Conservation (phyloP, 306 rosid species). For the Pyrus pyrifolia region DNA sequence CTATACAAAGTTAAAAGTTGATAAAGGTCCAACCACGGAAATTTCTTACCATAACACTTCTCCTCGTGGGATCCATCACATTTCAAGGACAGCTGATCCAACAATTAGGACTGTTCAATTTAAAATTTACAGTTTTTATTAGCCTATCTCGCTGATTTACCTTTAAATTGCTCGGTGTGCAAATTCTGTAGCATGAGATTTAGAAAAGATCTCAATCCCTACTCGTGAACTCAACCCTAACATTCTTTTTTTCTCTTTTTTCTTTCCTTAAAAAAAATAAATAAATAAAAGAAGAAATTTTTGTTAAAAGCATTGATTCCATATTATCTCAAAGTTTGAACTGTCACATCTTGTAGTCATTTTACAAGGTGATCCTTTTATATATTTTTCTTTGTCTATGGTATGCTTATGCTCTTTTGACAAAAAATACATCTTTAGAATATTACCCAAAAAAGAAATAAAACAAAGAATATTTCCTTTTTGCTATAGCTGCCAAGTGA, state of each 20-base stretch:
- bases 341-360: not conserved
- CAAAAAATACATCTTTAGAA: not conserved
- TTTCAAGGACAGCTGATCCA: too few relatives aligned
- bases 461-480: too few relatives aligned
- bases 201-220: too few relatives aligned
- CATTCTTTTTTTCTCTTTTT: not conserved
- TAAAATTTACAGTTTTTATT: too few relatives aligned
- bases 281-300: not conserved
- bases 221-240: not conserved
- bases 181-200: too few relatives aligned
- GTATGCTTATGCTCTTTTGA: not conserved
- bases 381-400: not conserved
- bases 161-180: too few relatives aligned
- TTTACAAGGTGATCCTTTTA: not conserved
- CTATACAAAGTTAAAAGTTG: not conserved
- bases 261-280: too few relatives aligned
- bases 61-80: not conserved
- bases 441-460: not conserved
- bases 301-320: not conserved
- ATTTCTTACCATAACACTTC: slow-evolving; percentile 10
- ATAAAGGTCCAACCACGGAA: slow-evolving; percentile 1
- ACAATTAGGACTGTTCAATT: too few relatives aligned
- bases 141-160: too few relatives aligned
- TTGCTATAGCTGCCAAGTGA: too few relatives aligned
- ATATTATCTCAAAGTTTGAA: not conserved